Evolutionary conservation across 495 filamentous ascomycete genomes (phyloP).

Genomic region (Gamarada debralockiae): DNA sequence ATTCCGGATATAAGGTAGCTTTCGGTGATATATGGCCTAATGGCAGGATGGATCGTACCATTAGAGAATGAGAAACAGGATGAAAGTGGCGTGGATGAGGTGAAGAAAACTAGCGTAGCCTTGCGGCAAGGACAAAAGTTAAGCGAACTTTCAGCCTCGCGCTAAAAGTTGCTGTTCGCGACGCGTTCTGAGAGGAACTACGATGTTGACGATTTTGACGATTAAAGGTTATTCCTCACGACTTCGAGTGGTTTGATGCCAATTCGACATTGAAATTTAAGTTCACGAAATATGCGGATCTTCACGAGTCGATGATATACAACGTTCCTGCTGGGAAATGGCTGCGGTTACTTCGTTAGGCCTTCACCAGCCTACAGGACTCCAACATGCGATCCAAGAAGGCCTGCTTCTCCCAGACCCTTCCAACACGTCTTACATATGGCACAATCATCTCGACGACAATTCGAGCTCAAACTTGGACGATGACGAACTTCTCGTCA

Average conservation of each 20-base stretch:
- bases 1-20: no score
- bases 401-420: conserved; percentile 69
- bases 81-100: no score
- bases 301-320: conserved; percentile 18
- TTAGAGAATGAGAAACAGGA: no score
- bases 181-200: not conserved
- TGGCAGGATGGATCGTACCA: no score
- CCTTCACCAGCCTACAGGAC: conserved; percentile 76
- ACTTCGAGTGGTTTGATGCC: not conserved
- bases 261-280: not conserved
- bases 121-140: not conserved
- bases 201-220: no score
- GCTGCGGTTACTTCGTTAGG: conserved; percentile 84
- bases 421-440: conserved; percentile 62
- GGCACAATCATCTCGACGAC: conserved; percentile 53
- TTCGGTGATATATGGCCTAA: no score
- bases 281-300: conserved; percentile 7
- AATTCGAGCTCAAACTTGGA: conserved; percentile 31
- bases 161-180: not conserved
- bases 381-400: conserved; percentile 81
- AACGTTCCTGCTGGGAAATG: conserved; percentile 47
- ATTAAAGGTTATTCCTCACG: no score
- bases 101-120: not conserved
- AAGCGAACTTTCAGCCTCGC: conserved; percentile 1
- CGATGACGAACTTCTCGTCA: conserved; percentile 81